Evolutionary conservation across 108 stramenopile species (phyloP).

Genomic region (Fistulifera pelliculosa): DNA sequence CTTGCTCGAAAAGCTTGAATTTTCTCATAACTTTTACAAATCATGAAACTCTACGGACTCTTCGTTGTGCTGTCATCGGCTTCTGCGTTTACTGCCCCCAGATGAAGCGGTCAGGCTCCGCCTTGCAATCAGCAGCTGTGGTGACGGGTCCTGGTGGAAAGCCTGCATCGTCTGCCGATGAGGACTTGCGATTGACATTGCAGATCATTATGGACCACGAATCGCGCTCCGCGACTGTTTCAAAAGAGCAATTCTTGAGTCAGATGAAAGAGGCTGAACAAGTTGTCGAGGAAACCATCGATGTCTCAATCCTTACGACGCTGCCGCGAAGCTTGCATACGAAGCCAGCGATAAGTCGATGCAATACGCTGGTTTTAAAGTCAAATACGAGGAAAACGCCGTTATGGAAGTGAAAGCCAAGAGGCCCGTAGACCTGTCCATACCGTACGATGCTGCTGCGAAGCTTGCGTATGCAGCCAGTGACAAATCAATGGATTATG

Average conservation of each 20-base stretch:
- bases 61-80: too few relatives aligned
- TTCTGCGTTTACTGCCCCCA: too few relatives aligned
- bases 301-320: slow-evolving; percentile 28
- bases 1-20: too few relatives aligned
- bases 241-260: slow-evolving; percentile 31
- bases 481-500: slow-evolving; percentile 40
- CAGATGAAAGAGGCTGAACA: slow-evolving; percentile 26
- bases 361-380: slow-evolving; percentile 39
- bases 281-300: slow-evolving; percentile 5
- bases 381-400: slow-evolving; percentile 36
- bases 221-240: slow-evolving; percentile 26
- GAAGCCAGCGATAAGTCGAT: slow-evolving; percentile 35
- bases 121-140: slow-evolving; percentile 3
- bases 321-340: slow-evolving; percentile 39
- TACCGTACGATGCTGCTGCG: slow-evolving; percentile 41
- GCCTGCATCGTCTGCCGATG: slow-evolving; percentile 31
- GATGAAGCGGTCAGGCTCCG: too few relatives aligned
- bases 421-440: slow-evolving; percentile 4
- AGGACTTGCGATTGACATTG: slow-evolving; percentile 41
- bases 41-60: too few relatives aligned
- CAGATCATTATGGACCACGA: slow-evolving; percentile 40
- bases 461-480: slow-evolving; percentile 39
- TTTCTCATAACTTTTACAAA: too few relatives aligned
- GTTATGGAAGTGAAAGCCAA: slow-evolving; percentile 12
- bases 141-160: slow-evolving; percentile 21